Conservation (phyloP, 805 yeast genomes). For the Sugiyamaella mastotermitis region DNA sequence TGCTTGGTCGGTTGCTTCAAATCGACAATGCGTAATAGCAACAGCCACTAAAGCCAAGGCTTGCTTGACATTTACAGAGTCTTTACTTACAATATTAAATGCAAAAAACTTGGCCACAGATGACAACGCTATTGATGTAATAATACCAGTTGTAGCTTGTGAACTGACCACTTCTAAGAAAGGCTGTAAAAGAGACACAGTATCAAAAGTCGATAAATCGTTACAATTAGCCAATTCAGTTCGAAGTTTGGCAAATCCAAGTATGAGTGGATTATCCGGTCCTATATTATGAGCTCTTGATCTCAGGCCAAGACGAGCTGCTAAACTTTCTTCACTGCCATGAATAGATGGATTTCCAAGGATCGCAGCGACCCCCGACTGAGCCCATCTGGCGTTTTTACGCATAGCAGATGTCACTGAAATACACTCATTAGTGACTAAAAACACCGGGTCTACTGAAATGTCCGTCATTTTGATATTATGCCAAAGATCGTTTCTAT, state of each 20-base stretch:
- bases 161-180: constrained; percentile 78
- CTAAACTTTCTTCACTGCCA: constrained; percentile 39
- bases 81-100: constrained; percentile 55
- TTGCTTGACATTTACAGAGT: constrained; percentile 49
- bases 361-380: constrained; percentile 79
- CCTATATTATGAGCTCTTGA: constrained; percentile 7
- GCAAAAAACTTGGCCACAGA: constrained; percentile 69
- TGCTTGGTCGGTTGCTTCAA: constrained; percentile 89
- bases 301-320: constrained; percentile 31
- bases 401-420: constrained; percentile 85
- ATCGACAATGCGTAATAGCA: constrained; percentile 87
- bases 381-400: constrained; percentile 69
- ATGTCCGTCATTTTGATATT: no score
- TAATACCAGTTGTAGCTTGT: constrained; percentile 76
- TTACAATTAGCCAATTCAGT: constrained; percentile 56
- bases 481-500: no score
- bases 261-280: constrained; percentile 54
- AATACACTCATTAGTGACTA: constrained; percentile 84
- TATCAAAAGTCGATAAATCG: constrained; percentile 52
- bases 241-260: constrained; percentile 75
- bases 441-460: constrained; percentile 70
- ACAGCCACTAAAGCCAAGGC: constrained; percentile 61
- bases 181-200: constrained; percentile 75
- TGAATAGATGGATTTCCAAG: constrained; percentile 55
- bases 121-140: constrained; percentile 74